A percentile compares a stretch with the other conserved stretches of the same genome.
phyloP scores from a whole-genome alignment of 495 filamentous ascomycete genomes.

The Podospora pseudocomata region DNA sequence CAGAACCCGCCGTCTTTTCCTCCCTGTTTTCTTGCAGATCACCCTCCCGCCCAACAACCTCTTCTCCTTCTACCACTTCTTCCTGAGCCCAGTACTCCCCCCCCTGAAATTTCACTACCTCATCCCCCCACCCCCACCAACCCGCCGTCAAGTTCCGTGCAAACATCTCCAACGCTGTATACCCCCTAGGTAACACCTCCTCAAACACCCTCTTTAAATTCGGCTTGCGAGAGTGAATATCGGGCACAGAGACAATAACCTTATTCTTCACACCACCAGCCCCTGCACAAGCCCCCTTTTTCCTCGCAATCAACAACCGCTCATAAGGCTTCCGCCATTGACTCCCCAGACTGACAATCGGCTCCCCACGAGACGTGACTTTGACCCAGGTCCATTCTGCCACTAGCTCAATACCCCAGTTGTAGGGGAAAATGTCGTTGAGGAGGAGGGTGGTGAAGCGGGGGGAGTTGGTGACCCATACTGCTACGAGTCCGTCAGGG shows the following conservation, averaged over 20 bases:
- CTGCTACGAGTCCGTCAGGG: slow-evolving; percentile 53
- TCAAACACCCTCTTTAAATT: slow-evolving; percentile 47
- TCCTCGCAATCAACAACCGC: slow-evolving; percentile 66
- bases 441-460: slow-evolving; percentile 56
- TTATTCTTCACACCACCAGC: slow-evolving; percentile 16
- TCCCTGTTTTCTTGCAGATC: no score
- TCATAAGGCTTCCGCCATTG: slow-evolving; percentile 85
- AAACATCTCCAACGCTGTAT: slow-evolving; percentile 79
- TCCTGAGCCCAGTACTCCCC: slow-evolving; percentile 59
- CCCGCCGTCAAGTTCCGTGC: slow-evolving; percentile 78
- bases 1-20: background rate
- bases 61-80: slow-evolving; percentile 6
- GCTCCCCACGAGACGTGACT: slow-evolving; percentile 64
- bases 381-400: slow-evolving; percentile 97
- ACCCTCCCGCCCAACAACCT: no score
- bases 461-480: slow-evolving; percentile 87
- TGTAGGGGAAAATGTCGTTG: slow-evolving; percentile 48
- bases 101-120: slow-evolving; percentile 76
- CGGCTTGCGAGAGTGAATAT: slow-evolving; percentile 90
- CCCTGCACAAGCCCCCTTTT: slow-evolving; percentile 17
- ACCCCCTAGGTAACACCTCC: slow-evolving; percentile 43
- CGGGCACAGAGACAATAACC: slow-evolving; percentile 76
- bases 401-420: slow-evolving; percentile 59
- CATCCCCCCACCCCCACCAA: slow-evolving; percentile 89
- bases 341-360: slow-evolving; percentile 63